These are phyloP conservation scores for Raffaelea albimanens DNA, from an alignment of 2,329 filamentous ascomycete genomes.

Conservation along the genomic window DNA sequence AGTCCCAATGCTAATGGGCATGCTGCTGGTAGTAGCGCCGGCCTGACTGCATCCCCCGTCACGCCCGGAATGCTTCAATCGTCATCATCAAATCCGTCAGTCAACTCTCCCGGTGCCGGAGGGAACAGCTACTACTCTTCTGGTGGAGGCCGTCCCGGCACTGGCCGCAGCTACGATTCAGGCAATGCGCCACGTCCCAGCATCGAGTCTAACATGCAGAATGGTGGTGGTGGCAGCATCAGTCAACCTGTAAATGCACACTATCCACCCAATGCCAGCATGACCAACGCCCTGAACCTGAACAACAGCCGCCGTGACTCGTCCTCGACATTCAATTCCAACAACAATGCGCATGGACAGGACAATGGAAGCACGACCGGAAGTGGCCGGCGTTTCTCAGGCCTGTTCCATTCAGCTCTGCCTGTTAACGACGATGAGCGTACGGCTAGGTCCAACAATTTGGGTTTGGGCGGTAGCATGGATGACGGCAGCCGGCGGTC, in stretches of 20 bases:
- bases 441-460: slow-evolving; percentile 23
- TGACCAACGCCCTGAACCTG: slow-evolving; percentile 18
- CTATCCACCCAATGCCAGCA: slow-evolving; percentile 11
- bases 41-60: slow-evolving; percentile 46
- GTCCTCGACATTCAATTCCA: slow-evolving; percentile 43
- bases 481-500: slow-evolving; percentile 23
- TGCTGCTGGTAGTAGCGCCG: slow-evolving; percentile 25
- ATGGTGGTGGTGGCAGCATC: slow-evolving; percentile 42
- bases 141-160: slow-evolving; percentile 40
- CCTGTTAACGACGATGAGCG: slow-evolving; percentile 59
- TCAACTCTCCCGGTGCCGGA: slow-evolving; percentile 33
- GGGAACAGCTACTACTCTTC: slow-evolving; percentile 9
- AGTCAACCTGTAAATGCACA: slow-evolving; percentile 18
- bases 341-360: slow-evolving; percentile 20
- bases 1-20: slow-evolving; percentile 13
- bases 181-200: slow-evolving; percentile 13
- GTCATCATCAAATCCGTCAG: slow-evolving; percentile 29
- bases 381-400: slow-evolving; percentile 49
- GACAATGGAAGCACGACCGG: not conserved
- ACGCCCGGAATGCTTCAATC: slow-evolving; percentile 31
- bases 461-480: slow-evolving; percentile 22
- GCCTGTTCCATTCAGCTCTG: slow-evolving; percentile 79
- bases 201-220: slow-evolving; percentile 10
- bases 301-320: slow-evolving; percentile 37
- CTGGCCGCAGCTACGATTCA: slow-evolving; percentile 51